Evolutionary conservation across 805 yeast species (phyloP), one percentile per base, ranked within the genome.

Genomic region (Candida boleticola): DNA sequence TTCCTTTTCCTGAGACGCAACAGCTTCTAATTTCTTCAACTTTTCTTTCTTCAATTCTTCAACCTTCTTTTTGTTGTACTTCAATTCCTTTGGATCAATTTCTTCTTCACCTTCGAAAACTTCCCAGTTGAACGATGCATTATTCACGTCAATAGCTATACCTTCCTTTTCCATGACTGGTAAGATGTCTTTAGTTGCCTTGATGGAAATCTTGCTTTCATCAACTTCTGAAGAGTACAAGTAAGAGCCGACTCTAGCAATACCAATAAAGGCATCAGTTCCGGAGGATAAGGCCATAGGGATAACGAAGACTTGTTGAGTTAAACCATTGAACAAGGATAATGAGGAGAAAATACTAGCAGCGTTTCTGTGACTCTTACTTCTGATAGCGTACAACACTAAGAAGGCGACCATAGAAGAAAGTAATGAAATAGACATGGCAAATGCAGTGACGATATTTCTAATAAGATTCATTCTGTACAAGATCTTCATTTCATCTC

Each of bases 41-140:
- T 32, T 44, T 31, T 36, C 35, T 23, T 9, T 30, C 23, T 34
- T 60, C 61, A 23, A 58, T 61, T 41, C 68, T 36, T 51, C 42
- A 41, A 16, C 18, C 37, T 29, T 29, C 22, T 35, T 26, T 40
- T 41, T 11, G 21, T 44, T 36, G 11, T 29, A 29, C 9, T 36
- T 40, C 37, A 39, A 48, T 31, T 58, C 38, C 61, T 72, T 57
- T 68, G 76, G 14, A 58, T 63, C 36, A 20, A 33, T 39, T 20
- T 39, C 41, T 3, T 46, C 54, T 3, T 47, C 55, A 11, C 44
- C 46, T 16, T 47, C 54, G 38, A 57, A 61, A 3, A 50, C 29
- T 40, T 79, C 85, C 96, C 96, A 88, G 43, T 73, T 73, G 53
- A 87, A 88, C 1, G 72, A 58, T 6, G 81, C 95, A 43, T 77